A percentile compares a stretch with the other conserved stretches of the same genome.
phyloP scores from a whole-genome alignment of 768 basidiomycete genomes.

The Auriculariales sp. region DNA sequence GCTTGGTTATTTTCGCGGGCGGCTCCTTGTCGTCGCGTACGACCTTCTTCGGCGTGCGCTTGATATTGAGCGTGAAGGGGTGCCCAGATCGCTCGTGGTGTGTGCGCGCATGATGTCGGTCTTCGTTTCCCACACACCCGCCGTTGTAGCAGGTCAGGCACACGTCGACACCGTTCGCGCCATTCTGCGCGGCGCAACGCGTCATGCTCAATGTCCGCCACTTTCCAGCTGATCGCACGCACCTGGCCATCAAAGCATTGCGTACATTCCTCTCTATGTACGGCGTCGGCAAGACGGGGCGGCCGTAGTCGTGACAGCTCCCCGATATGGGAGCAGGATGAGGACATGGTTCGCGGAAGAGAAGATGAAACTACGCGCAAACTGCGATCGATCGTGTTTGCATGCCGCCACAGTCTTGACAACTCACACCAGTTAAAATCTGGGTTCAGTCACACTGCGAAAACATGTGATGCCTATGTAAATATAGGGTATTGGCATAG shows the following conservation, averaged over 20 bases:
- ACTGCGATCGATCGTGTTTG: too few species aligned
- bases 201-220: neutral
- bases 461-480: too few species aligned
- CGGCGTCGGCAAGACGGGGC: constrained; percentile 53
- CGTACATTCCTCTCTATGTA: constrained; percentile 89
- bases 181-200: constrained; percentile 35
- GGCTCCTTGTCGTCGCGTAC: constrained; percentile 69
- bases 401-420: too few species aligned
- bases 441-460: too few species aligned
- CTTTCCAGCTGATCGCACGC: constrained; percentile 4
- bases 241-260: constrained; percentile 96
- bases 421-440: too few species aligned
- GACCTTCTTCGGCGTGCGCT: constrained; percentile 29
- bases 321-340: constrained; percentile 38
- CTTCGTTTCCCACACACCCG: constrained; percentile 45
- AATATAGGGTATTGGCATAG: too few species aligned
- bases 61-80: constrained; percentile 63
- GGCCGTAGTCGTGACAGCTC: constrained; percentile 33
- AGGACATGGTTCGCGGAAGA: neutral
- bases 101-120: constrained; percentile 55
- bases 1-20: constrained; percentile 76
- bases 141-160: constrained; percentile 94
- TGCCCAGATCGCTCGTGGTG: constrained; percentile 68
- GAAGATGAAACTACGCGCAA: neutral
- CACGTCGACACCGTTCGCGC: constrained; percentile 65